Base-by-base conservation (phyloP, 306 rosid species). In the Geum urbanum region DNA sequence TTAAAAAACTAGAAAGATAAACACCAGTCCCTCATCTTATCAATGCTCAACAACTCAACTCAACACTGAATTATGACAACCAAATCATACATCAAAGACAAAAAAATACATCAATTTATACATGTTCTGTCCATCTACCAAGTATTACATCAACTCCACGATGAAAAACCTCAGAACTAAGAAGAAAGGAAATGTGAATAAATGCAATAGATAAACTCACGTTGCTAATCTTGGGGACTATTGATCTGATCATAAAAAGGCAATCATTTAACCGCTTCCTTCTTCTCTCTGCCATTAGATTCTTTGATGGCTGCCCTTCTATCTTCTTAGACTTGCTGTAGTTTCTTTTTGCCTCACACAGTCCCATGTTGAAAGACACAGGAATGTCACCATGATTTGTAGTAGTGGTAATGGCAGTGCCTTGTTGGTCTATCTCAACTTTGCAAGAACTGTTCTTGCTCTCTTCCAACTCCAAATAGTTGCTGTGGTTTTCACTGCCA, bases 121-220 rank as follows among this genome's bases (percentile, higher is more conserved):
- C 97, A 90, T 32, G 98, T 88, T 79, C 98, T 94, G 85, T 94
- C 97, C 98, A 94, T 94, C 98, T 92, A 72, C 53, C 14, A 67
- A 37, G 53, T 63, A 27, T 45, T 55, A 64, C 39, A 70, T 51
- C 51, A 40, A 63, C 0, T 43, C 48, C 63, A 74, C 18, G 66
- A 73, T 78, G 20, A 78, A n/a, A n/a, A 66, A 71, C 32, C 74
- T n/a, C 1, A 43, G 32, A 16, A 37, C 9, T 14, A 59, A 32
- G 12, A 22, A 2, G 27, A 32, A 37, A 5, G 35, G 44, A 70
- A 56, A 12, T 43, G 43, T 5, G 10, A 55, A 41, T 44, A 70
- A 56, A 55, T 43, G 65, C 32, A 22, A 18, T 41, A 22, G 22
- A 14, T 55, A 24, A 16, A 58, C 68, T 83, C 62, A 88, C 97